A percentile compares a stretch with the other conserved stretches of the same genome.
phyloP scores from a whole-genome alignment of 371 early-diverging fungal species.

The Zychaea mexicana region DNA sequence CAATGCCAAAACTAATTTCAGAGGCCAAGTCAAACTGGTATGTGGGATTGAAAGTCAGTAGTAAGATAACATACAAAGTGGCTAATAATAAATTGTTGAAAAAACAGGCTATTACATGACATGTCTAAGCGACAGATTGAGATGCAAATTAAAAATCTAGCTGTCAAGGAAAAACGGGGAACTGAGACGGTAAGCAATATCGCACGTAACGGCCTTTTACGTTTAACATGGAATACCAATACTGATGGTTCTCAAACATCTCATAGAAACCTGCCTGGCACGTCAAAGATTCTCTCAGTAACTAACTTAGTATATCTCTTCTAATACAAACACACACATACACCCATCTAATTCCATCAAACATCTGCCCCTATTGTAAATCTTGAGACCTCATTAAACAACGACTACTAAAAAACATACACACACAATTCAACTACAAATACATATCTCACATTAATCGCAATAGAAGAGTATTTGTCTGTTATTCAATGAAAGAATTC shows the following conservation, averaged over 20 bases:
- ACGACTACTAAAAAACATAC: no score
- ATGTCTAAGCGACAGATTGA: constrained; percentile 47
- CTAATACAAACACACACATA: not conserved
- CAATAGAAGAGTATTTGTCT: no score
- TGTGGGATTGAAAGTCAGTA: not conserved
- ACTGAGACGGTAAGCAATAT: constrained; percentile 51
- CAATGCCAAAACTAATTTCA: constrained; percentile 30
- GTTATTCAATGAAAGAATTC: no score
- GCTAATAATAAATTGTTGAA: not conserved
- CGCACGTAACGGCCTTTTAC: no score
- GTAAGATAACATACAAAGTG: no score
- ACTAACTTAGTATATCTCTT: not conserved
- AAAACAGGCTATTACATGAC: constrained; percentile 25
- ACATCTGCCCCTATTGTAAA: no score
- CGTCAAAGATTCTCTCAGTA: not conserved
- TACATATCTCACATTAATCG: no score
- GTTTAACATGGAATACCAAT: no score
- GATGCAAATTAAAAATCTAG: constrained; percentile 47
- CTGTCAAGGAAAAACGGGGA: constrained; percentile 53
- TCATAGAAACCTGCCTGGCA: not conserved
- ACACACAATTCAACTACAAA: no score
- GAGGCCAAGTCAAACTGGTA: constrained; percentile 34
- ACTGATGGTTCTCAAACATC: no score
- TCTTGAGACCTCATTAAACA: no score
- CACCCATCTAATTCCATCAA: not conserved